These are phyloP conservation scores for Russula earlei DNA, from an alignment of 768 basidiomycete genomes.

Conservation along the genomic window DNA sequence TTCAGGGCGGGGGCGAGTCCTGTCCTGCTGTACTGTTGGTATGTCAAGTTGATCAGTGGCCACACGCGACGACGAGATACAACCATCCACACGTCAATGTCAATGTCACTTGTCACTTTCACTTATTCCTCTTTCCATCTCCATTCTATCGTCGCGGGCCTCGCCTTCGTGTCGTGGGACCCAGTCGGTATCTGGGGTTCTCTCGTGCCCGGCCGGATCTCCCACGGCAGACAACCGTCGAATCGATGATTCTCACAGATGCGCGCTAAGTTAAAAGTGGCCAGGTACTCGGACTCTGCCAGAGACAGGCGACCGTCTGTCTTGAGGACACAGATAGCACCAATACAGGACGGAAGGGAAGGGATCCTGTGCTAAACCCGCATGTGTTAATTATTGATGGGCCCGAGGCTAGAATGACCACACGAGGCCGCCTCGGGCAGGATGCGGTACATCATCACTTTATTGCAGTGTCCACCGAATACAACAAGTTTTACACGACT, in stretches of 20 bases:
- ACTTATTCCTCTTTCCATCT: background rate
- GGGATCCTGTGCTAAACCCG: slow-evolving; percentile 1
- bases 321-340: background rate
- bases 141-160: background rate
- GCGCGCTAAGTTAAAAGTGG: slow-evolving; percentile 1
- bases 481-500: slow-evolving; percentile 1
- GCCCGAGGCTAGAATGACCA: background rate
- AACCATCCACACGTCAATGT: background rate
- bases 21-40: background rate
- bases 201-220: slow-evolving; percentile 9
- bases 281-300: background rate
- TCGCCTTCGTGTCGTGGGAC: too few relatives aligned
- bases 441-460: slow-evolving; percentile 4
- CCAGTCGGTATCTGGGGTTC: background rate
- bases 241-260: background rate
- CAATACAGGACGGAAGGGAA: background rate
- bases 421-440: slow-evolving; percentile 4
- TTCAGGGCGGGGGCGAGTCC: background rate
- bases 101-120: background rate
- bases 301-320: background rate
- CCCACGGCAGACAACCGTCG: background rate
- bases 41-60: background rate
- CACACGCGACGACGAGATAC: background rate
- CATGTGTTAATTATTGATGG: slow-evolving; percentile 4
- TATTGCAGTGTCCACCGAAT: background rate